Base-by-base conservation (phyloP, 192 early-diverging fungal species). In the Chytriomyces sp. region DNA sequence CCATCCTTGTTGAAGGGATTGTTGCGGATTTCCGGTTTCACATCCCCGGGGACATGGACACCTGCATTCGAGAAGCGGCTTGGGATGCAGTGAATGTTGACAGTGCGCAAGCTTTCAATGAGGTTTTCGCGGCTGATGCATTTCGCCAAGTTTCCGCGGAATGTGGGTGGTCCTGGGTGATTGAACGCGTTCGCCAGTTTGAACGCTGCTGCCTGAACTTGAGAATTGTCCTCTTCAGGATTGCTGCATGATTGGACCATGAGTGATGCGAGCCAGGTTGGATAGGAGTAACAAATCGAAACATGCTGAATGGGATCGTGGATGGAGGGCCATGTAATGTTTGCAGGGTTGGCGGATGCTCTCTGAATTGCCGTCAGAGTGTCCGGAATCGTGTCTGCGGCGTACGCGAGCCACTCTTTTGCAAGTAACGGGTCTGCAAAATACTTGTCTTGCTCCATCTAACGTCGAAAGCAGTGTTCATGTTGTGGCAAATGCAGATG, bases 11-110 rank as follows among this genome's bases (percentile, higher is more conserved):
- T 13, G 10, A 28, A 61, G 23, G 63, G n/a, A 35, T 67, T 67
- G 13, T 50, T 50, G 10, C 63, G 64, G 7, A 76, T 50, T 68
- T 76, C 75, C 11, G 75, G 75, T 45, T 76, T 76, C 28, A 6
- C 63, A 16, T 35, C 28, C 43, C 66, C 64, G 9, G 23, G 9
- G 6, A 76, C 64, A n/a, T 28, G 20, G 11, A 76, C 11, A 20
- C 71, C 61, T 48, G 67, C 26, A 10, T 10, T 10, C 2, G 43
- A 16, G 69, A 59, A 44, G 20, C 9, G 16, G 23, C 26, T 60
- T n/a, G 23, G 20, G 9, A 11, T 48, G 26, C 48, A 50, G 43
- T 11, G 23, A 35, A 71, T 71, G 23, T 16, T 35, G 9, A 24
- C 18, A 13, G 48, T 20, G n/a, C 16, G 8, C 53, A 73, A 45